A percentile compares a stretch with the other conserved stretches of the same genome.
phyloP scores from a whole-genome alignment of 1,139 yeast species.

The Lodderomyces pseudojiufengensis region DNA sequence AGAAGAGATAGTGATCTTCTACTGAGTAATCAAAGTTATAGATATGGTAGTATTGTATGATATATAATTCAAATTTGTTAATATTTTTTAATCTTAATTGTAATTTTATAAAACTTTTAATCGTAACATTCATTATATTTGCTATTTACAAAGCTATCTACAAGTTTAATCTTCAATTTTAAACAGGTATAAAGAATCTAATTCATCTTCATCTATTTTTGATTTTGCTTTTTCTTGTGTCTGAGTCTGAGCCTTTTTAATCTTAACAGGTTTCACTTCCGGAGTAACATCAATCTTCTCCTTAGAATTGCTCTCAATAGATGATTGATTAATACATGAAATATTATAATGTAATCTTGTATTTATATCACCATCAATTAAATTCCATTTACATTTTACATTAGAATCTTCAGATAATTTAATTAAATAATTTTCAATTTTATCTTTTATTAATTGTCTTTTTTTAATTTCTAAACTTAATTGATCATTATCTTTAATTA shows the following conservation, averaged over 20 bases:
- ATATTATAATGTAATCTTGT: slow-evolving; percentile 17
- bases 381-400: slow-evolving; percentile 22
- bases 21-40: slow-evolving; percentile 17
- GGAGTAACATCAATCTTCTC: slow-evolving; percentile 6
- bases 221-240: slow-evolving; percentile 9
- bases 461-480: slow-evolving; percentile 28
- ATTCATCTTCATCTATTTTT: slow-evolving; percentile 27
- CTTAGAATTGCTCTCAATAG: slow-evolving; percentile 1
- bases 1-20: slow-evolving; percentile 5
- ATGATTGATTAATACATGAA: slow-evolving; percentile 8
- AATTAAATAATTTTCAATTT: slow-evolving; percentile 25
- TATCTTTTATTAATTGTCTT: slow-evolving; percentile 23
- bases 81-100: too few species aligned
- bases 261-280: slow-evolving; percentile 7
- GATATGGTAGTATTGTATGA: slow-evolving; percentile 26
- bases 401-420: slow-evolving; percentile 18
- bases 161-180: slow-evolving; percentile 34
- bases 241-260: slow-evolving; percentile 10
- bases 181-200: slow-evolving; percentile 41
- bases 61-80: slow-evolving; percentile 3
- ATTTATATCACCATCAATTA: slow-evolving; percentile 27
- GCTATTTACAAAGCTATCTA: neutral
- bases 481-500: slow-evolving; percentile 13
- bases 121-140: neutral
- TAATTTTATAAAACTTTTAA: too few species aligned